Percentiles rank a stretch among this genome's conserved stretches.
Conservation (phyloP, 208 protist genomes). For the Leptomonas seymouri region DNA sequence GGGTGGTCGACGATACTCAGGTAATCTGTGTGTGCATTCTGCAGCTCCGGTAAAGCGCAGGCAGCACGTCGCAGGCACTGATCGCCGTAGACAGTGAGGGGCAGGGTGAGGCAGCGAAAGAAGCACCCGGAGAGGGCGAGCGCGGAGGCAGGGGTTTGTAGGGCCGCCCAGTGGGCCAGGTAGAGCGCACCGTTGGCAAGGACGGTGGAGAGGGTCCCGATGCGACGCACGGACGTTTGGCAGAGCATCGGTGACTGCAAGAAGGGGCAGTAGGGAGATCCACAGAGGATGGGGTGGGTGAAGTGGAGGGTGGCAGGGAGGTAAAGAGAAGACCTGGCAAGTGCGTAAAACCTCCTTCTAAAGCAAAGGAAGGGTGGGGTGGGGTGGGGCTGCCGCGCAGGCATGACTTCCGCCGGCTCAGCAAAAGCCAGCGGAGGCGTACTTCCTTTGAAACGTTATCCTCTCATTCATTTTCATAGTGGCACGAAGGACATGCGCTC, state of each 20-base stretch:
- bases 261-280: background rate
- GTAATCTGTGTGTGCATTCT: slow-evolving; percentile 67
- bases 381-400: too few relatives aligned
- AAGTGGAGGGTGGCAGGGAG: too few relatives aligned
- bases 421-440: too few relatives aligned
- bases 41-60: slow-evolving; percentile 72
- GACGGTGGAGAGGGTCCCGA: slow-evolving; percentile 60
- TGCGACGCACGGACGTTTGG: slow-evolving; percentile 33
- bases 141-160: slow-evolving; percentile 53
- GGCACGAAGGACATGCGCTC: too few relatives aligned
- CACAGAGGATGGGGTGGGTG: too few relatives aligned
- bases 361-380: too few relatives aligned
- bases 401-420: too few relatives aligned
- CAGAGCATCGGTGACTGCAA: slow-evolving; percentile 32
- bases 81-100: slow-evolving; percentile 81
- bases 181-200: slow-evolving; percentile 64
- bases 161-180: slow-evolving; percentile 30
- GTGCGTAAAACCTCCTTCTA: too few relatives aligned
- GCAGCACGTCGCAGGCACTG: slow-evolving; percentile 66
- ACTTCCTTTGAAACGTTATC: too few relatives aligned
- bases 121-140: slow-evolving; percentile 59
- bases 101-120: slow-evolving; percentile 57
- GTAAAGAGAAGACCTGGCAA: too few relatives aligned
- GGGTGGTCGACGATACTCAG: slow-evolving; percentile 70
- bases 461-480: too few relatives aligned